Conservation (phyloP, 208 protist genomes). For the Borovskyia barvae region DNA sequence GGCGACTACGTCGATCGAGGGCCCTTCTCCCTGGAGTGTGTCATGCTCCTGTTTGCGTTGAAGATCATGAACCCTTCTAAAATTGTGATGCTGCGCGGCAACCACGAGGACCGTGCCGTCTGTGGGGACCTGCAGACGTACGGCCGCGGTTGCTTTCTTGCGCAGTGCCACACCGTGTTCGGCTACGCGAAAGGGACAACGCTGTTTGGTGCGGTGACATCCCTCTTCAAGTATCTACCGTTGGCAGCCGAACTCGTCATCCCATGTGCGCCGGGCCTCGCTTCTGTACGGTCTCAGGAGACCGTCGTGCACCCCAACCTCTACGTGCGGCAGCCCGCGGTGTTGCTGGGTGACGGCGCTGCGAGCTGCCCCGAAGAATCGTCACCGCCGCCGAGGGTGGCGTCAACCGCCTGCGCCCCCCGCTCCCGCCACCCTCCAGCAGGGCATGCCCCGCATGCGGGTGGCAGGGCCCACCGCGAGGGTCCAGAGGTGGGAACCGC, state of each 20-base stretch:
- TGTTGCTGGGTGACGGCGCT: slow-evolving; percentile 16
- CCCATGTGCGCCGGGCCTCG: slow-evolving; percentile 40
- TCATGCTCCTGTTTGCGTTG: slow-evolving; percentile 82
- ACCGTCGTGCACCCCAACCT: slow-evolving; percentile 35
- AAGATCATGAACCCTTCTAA: slow-evolving; percentile 71
- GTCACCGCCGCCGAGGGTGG: background rate
- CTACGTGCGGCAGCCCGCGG: slow-evolving; percentile 32
- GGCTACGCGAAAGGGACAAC: slow-evolving; percentile 47
- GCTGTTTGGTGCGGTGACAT: slow-evolving; percentile 61
- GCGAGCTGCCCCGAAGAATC: background rate
- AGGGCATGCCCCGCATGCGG: background rate
- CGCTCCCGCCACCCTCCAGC: background rate
- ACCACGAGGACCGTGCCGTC: slow-evolving; percentile 84
- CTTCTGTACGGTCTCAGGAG: slow-evolving; percentile 27
- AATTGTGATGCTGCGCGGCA: slow-evolving; percentile 80
- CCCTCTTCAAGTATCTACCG: slow-evolving; percentile 73
- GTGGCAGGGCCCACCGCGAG: background rate
- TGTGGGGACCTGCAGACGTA: slow-evolving; percentile 71
- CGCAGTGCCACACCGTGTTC: slow-evolving; percentile 62
- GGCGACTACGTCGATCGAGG: slow-evolving; percentile 99
- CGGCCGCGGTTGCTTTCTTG: slow-evolving; percentile 62
- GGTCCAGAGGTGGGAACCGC: slow-evolving; percentile 13
- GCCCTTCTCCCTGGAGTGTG: slow-evolving; percentile 83
- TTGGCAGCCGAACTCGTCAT: slow-evolving; percentile 63
- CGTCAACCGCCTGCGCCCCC: background rate